A percentile compares a stretch with the other conserved stretches of the same genome.
These are phyloP conservation scores for Candida vartiovaarae DNA, from an alignment of 805 yeast genomes.

Conservation along the genomic window DNA sequence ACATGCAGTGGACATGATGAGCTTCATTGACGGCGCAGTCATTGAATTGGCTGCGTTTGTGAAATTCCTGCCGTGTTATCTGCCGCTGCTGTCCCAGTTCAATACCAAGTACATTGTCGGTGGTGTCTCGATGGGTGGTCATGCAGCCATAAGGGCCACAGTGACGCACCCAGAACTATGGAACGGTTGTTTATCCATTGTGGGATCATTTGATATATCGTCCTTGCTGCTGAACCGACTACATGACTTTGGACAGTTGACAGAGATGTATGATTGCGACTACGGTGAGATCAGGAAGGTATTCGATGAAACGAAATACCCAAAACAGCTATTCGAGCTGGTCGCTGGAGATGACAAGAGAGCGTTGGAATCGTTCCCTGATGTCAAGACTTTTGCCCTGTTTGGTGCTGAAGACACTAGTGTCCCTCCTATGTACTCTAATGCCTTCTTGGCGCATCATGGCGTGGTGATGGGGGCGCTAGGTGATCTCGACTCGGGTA, in stretches of 20 bases:
- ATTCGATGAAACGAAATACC: constrained; percentile 1
- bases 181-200: constrained; percentile 17
- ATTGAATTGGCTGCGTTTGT: constrained; percentile 13
- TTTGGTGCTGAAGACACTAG: constrained; percentile 15
- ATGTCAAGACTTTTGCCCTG: constrained; percentile 13
- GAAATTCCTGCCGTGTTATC: constrained; percentile 12
- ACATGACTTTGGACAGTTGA: neutral
- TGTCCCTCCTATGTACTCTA: constrained; percentile 11
- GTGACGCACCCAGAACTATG: constrained; percentile 8
- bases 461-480: neutral
- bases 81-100: constrained; percentile 5
- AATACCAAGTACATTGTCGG: constrained; percentile 4
- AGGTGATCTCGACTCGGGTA: neutral
- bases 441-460: constrained; percentile 8
- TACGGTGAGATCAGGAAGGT: neutral
- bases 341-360: constrained; percentile 11
- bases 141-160: constrained; percentile 13
- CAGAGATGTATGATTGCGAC: neutral
- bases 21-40: constrained; percentile 15
- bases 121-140: constrained; percentile 24
- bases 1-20: constrained; percentile 17
- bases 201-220: constrained; percentile 18
- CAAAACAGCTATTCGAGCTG: constrained; percentile 7
- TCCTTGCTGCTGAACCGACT: constrained; percentile 15
- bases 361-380: constrained; percentile 6